These are phyloP conservation scores for Leccinellum luteum DNA, from an alignment of 768 basidiomycete species.

Conservation along the genomic window DNA sequence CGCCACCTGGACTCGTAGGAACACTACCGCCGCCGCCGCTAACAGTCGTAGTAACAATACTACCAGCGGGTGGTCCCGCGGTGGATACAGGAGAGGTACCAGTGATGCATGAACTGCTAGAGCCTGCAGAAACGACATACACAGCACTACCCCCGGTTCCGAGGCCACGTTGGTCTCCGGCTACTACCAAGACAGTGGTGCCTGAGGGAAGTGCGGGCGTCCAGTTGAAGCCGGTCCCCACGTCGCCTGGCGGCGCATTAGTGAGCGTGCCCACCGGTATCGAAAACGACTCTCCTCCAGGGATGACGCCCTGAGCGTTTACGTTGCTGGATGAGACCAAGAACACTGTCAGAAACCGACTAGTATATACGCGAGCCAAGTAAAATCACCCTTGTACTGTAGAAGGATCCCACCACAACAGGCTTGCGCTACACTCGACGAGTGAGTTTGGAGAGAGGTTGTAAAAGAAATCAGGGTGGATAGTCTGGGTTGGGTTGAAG, in stretches of 20 bases:
- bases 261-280: background rate
- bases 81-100: background rate
- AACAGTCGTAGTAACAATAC: background rate
- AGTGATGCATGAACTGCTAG: background rate
- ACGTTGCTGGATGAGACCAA: background rate
- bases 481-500: background rate
- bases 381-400: background rate
- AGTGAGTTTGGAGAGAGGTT: background rate
- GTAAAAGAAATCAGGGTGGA: background rate
- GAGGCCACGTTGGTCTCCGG: background rate
- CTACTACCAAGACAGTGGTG: background rate
- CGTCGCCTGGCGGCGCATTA: background rate
- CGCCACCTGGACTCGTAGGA: background rate
- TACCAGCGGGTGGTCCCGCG: background rate
- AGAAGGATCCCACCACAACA: background rate
- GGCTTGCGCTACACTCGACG: background rate
- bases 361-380: background rate
- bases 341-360: background rate
- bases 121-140: background rate
- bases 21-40: background rate
- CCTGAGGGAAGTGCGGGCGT: background rate
- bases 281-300: background rate
- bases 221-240: background rate
- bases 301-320: background rate
- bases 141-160: background rate